A percentile compares a stretch with the other conserved stretches of the same genome.
These are phyloP conservation scores for Apophysomyces variabilis DNA, from an alignment of 371 early-diverging fungal genomes.

Conservation along the genomic window DNA sequence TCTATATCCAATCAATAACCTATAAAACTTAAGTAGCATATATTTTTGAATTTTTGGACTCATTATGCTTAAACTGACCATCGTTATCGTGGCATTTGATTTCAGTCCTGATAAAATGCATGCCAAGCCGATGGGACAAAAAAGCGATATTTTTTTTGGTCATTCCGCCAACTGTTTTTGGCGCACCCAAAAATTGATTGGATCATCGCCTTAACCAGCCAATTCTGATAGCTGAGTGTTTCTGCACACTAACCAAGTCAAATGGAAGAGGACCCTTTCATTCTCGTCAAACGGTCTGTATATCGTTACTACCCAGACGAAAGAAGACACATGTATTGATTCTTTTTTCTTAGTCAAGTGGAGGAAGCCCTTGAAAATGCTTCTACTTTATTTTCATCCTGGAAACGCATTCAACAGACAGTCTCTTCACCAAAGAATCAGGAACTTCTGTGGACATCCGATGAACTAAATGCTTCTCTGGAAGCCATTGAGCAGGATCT, in stretches of 20 bases:
- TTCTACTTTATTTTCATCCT: constrained; percentile 55
- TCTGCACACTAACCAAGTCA: neutral
- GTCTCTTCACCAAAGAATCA: constrained; percentile 67
- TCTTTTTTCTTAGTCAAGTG: constrained; percentile 48
- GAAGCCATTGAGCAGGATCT: constrained; percentile 61
- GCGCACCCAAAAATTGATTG: too few species aligned
- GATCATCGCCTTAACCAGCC: neutral
- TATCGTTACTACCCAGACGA: neutral
- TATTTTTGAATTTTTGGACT: too few species aligned
- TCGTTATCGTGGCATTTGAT: too few species aligned
- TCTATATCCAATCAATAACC: too few species aligned
- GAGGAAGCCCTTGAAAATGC: constrained; percentile 55
- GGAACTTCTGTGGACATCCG: constrained; percentile 64
- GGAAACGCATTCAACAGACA: constrained; percentile 67
- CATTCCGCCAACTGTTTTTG: too few species aligned
- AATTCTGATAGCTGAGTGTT: neutral
- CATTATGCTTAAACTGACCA: too few species aligned
- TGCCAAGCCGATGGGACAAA: too few species aligned
- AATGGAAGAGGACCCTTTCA: constrained; percentile 36
- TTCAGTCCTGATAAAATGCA: too few species aligned
- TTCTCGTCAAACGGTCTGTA: constrained; percentile 29
- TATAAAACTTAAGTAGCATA: too few species aligned
- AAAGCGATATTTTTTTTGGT: too few species aligned
- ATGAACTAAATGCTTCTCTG: constrained; percentile 53
- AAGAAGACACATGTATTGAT: neutral